These are phyloP conservation scores for Neltuma alba DNA, from an alignment of 306 rosid genomes.

Conservation along the genomic window DNA sequence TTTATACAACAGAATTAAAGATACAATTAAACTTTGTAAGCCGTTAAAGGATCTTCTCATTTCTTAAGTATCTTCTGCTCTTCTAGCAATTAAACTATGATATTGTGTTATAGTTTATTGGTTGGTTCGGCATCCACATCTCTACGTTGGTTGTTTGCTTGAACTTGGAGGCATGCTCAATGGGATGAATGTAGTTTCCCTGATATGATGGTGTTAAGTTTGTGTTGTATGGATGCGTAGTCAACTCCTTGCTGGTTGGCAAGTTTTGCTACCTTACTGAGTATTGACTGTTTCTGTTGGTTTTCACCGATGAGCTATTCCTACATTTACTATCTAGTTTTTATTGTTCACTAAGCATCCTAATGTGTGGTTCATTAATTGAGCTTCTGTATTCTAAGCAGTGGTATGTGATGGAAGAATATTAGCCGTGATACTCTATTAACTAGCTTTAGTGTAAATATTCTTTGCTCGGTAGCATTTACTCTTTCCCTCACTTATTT, in stretches of 20 bases:
- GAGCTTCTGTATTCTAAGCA: neutral
- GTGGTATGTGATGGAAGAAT: no score
- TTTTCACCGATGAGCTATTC: neutral
- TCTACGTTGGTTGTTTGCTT: neutral
- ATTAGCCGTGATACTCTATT: no score
- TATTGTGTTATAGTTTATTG: neutral
- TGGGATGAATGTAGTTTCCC: neutral
- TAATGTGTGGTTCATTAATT: neutral
- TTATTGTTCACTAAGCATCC: neutral
- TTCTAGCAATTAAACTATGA: conserved; percentile 9
- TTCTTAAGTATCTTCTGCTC: neutral
- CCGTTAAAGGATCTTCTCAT: neutral
- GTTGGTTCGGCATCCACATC: neutral
- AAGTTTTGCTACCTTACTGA: neutral
- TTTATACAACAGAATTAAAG: neutral
- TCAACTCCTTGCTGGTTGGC: neutral
- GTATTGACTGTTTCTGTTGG: neutral
- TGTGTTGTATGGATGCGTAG: neutral
- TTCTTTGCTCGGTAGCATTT: no score
- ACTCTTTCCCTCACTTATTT: no score
- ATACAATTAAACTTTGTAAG: neutral
- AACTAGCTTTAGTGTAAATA: no score
- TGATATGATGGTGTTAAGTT: neutral
- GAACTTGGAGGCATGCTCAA: neutral
- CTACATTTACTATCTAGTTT: neutral